phyloP scores from a whole-genome alignment of 805 yeast genomes.

The Grigorovia yakushimaensis region DNA sequence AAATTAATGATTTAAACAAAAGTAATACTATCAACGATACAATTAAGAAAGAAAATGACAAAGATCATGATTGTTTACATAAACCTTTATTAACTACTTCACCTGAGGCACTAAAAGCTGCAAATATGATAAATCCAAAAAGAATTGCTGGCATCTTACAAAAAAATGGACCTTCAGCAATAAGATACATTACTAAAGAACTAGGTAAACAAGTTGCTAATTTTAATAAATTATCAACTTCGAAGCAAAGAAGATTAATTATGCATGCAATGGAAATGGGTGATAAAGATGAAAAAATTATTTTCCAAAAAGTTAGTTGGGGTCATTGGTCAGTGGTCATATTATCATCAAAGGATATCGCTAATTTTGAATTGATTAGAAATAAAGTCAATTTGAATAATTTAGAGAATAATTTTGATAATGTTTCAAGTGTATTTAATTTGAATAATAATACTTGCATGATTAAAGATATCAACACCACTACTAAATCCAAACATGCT shows the following conservation, averaged over 20 bases:
- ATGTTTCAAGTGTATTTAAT: background rate
- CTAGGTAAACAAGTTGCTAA: conserved; percentile 65
- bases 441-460: background rate
- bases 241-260: conserved; percentile 82
- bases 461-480: background rate
- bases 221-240: conserved; percentile 68
- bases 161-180: conserved; percentile 79
- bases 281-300: conserved; percentile 41
- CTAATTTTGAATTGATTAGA: background rate
- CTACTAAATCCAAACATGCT: background rate
- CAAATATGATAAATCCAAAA: conserved; percentile 72
- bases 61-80: background rate
- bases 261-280: conserved; percentile 81
- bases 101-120: conserved; percentile 83
- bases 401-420: background rate
- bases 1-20: background rate
- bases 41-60: background rate
- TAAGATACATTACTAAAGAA: conserved; percentile 78
- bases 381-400: conserved; percentile 19
- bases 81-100: conserved; percentile 57
- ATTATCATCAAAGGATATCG: background rate
- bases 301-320: conserved; percentile 94
- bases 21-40: no score
- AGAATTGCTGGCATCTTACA: conserved; percentile 60
- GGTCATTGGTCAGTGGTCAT: conserved; percentile 64